Evolutionary conservation across 2,329 filamentous ascomycete species (phyloP).

Genomic region (Delphinella strobiligena): DNA sequence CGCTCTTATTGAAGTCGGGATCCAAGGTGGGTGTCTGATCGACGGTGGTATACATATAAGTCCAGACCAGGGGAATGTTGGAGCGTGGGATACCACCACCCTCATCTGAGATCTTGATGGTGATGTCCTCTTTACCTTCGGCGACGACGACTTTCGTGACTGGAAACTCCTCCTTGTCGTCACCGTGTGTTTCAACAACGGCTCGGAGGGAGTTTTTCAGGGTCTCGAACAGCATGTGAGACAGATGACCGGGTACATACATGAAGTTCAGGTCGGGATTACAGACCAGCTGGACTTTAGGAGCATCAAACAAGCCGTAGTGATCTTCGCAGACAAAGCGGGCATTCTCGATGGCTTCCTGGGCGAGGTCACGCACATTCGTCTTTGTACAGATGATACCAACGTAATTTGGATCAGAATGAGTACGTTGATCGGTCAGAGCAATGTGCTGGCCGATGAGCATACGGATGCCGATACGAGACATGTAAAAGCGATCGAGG

Average conservation of each 20-base stretch:
- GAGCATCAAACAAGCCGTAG: constrained; percentile 92
- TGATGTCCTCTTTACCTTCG: constrained; percentile 96
- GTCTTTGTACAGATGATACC: constrained; percentile 99
- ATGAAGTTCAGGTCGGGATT: constrained; percentile 93
- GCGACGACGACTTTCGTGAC: constrained; percentile 96
- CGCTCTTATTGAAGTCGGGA: constrained; percentile 95
- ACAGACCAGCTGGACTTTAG: constrained; percentile 93
- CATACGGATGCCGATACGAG: constrained; percentile 97
- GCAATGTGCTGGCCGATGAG: constrained; percentile 98
- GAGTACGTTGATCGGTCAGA: constrained; percentile 81
- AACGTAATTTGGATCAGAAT: constrained; percentile 85
- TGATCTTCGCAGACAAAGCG: constrained; percentile 99
- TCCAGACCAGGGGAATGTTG: constrained; percentile 96
- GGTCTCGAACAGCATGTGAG: constrained; percentile 99
- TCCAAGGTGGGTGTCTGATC: constrained; percentile 90
- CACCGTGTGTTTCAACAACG: constrained; percentile 88
- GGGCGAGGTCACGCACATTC: constrained; percentile 85
- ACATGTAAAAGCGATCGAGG: constrained; percentile 99
- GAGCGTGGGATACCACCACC: constrained; percentile 90
- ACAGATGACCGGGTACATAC: constrained; percentile 98
- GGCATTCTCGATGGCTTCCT: constrained; percentile 96
- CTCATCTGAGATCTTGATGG: constrained; percentile 95
- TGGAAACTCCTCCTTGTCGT: constrained; percentile 91
- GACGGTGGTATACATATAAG: constrained; percentile 99
- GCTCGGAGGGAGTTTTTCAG: constrained; percentile 96